Evolutionary conservation across 495 filamentous ascomycete genomes (phyloP), one percentile per base, ranked within the genome.

Genomic region (Saxophila tyrrhenica): DNA sequence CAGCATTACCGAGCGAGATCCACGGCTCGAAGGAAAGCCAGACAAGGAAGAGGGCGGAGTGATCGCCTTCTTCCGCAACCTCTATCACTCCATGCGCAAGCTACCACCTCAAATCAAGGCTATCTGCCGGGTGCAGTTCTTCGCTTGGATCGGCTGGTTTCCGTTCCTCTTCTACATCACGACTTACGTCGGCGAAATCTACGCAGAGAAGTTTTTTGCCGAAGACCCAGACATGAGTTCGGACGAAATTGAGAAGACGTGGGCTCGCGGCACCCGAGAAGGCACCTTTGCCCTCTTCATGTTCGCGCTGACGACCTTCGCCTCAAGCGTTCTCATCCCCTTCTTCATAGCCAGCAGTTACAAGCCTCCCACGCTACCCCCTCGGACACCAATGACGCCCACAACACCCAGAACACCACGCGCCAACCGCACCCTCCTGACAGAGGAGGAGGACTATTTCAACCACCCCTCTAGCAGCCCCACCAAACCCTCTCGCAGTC

Each of bases 91-190:
- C 1, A 84, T 91, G 55, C 78, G 76, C 52, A 72, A 79, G 47
- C 74, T 95, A 2, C 87, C 89, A 0, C 79, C 81, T 1, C 86
- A 94, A 64, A 88, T 89, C 60, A 72, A 76, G 20, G 83, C 81
- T 60, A 85, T 95, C 55, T 95, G 89, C 67, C 72, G 86, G 57
- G 87, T 92, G 0, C 88, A 95, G 65, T 79, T 95, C 62, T 87
- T 84, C 52, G 86, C 86, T 23, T 95, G 89, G 89, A 82, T 94
- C 58, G 89, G 86, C 54, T 95, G 89, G 85, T 95, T 95, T 63
- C 89, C 89, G 17, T 91, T 94, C 71, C 74, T 95, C 0, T 95
- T 90, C 69, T 95, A 95, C 70, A 85, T 88, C 7, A 92, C 87
- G 1, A 92, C 86, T 24, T 95, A 89, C 66, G 83, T 95, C 62